phyloP scores from a whole-genome alignment of 176 grass and related monocot genomes.

The Cenchrus purpureus region DNA sequence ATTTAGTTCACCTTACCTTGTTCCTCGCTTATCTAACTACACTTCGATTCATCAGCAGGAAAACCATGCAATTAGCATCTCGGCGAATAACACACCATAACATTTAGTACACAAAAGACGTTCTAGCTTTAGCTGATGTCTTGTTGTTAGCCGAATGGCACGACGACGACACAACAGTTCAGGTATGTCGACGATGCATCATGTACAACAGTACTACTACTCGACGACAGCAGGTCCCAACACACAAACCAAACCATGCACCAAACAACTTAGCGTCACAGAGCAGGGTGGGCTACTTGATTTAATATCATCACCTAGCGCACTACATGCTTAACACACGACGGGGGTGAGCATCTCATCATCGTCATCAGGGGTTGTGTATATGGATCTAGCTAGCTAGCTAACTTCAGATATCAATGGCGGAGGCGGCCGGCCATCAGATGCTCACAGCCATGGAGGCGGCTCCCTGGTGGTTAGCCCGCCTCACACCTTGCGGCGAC shows the following conservation, averaged over 20 bases:
- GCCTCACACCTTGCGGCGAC: conserved; percentile 6
- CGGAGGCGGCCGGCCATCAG: not conserved
- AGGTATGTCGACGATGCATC: conserved; percentile 40
- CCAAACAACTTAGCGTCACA: conserved; percentile 8
- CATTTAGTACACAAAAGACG: not conserved
- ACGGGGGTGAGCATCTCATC: not conserved
- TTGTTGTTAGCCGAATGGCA: conserved; percentile 34
- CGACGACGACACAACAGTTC: conserved; percentile 34
- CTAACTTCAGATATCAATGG: conserved; percentile 15
- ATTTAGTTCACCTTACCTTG: not conserved
- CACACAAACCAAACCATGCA: conserved; percentile 30
- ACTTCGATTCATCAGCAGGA: not conserved
- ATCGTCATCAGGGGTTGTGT: conserved; percentile 7
- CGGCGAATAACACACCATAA: not conserved
- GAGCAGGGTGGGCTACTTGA: conserved; percentile 8
- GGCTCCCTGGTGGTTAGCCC: conserved; percentile 37
- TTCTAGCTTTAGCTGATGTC: not conserved
- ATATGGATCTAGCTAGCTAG: conserved; percentile 43
- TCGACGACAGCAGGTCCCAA: not conserved
- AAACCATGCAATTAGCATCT: not conserved
- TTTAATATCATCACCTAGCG: conserved; percentile 37
- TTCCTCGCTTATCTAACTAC: not conserved
- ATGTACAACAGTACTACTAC: conserved; percentile 43
- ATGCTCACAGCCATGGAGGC: conserved; percentile 52
- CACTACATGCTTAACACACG: conserved; percentile 26